Percentiles rank a stretch among this genome's conserved stretches.
These are phyloP conservation scores for Pseudonitzschia multistriata DNA, from an alignment of 108 stramenopile genomes.

Conservation along the genomic window DNA sequence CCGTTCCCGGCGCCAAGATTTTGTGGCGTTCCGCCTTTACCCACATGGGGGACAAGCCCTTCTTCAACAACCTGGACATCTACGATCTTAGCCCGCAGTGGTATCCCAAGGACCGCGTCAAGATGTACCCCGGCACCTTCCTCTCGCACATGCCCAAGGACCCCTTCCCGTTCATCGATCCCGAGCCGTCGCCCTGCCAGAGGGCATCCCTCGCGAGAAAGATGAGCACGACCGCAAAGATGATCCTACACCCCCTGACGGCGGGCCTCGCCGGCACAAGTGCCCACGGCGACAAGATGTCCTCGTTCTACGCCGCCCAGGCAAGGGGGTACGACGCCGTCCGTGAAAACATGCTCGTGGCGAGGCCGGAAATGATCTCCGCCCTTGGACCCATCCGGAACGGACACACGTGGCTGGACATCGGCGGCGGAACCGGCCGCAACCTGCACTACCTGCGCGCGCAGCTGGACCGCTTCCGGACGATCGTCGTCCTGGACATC, in stretches of 20 bases:
- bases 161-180: constrained; percentile 53
- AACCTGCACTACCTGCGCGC: constrained; percentile 56
- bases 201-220: constrained; percentile 41
- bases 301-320: constrained; percentile 53
- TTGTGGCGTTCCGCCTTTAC: constrained; percentile 66
- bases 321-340: constrained; percentile 66
- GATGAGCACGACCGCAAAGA: constrained; percentile 54
- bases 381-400: constrained; percentile 53
- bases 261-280: constrained; percentile 39
- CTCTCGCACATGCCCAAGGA: constrained; percentile 49
- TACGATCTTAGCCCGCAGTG: constrained; percentile 52
- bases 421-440: constrained; percentile 61
- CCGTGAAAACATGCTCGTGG: constrained; percentile 57
- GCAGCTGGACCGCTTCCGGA: constrained; percentile 47
- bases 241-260: constrained; percentile 60
- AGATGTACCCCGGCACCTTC: constrained; percentile 65
- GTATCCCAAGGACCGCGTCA: constrained; percentile 63
- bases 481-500: constrained; percentile 57
- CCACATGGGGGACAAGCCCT: constrained; percentile 59
- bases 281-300: constrained; percentile 67
- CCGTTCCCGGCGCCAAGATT: constrained; percentile 52
- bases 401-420: constrained; percentile 58
- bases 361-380: constrained; percentile 59
- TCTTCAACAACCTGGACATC: constrained; percentile 59
- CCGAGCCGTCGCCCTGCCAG: constrained; percentile 53